These are phyloP conservation scores for Fusarium sp. DNA, from an alignment of 2,329 filamentous ascomycete species.

Conservation along the genomic window DNA sequence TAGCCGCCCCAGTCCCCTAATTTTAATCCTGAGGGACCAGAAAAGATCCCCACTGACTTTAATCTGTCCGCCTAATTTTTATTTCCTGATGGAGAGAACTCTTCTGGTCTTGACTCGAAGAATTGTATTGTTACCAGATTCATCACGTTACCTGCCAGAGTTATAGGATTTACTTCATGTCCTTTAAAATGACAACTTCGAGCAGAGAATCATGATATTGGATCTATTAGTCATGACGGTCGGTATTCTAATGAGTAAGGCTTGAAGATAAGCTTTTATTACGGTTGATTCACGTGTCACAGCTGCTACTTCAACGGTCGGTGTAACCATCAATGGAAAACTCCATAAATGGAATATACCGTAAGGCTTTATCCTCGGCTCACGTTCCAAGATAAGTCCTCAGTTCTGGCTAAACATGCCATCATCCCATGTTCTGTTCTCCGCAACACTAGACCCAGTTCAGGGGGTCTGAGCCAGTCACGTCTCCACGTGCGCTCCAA, in stretches of 20 bases:
- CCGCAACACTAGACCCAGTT: neutral
- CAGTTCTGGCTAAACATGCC: neutral
- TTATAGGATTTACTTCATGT: neutral
- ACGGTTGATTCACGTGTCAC: too few relatives aligned
- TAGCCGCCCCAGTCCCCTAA: neutral
- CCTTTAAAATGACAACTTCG: rapidly evolving
- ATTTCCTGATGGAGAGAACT: rapidly evolving
- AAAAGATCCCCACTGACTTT: neutral
- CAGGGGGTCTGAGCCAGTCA: conserved; percentile 22
- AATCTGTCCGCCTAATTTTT: too few relatives aligned
- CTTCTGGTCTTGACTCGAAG: neutral
- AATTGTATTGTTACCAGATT: neutral
- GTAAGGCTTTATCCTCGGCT: too few relatives aligned
- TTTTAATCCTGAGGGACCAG: neutral
- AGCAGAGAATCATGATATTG: neutral
- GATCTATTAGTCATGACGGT: neutral
- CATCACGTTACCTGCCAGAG: too few relatives aligned
- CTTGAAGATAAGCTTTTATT: neutral
- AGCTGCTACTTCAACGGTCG: neutral
- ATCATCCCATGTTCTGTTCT: neutral
- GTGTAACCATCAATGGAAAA: neutral
- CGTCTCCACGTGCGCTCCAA: conserved; percentile 34
- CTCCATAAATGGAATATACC: neutral
- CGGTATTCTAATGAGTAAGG: neutral
- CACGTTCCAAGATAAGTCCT: neutral